Evolutionary conservation across 371 early-diverging fungal genomes (phyloP).

Genomic region (Funneliformis caledonium): DNA sequence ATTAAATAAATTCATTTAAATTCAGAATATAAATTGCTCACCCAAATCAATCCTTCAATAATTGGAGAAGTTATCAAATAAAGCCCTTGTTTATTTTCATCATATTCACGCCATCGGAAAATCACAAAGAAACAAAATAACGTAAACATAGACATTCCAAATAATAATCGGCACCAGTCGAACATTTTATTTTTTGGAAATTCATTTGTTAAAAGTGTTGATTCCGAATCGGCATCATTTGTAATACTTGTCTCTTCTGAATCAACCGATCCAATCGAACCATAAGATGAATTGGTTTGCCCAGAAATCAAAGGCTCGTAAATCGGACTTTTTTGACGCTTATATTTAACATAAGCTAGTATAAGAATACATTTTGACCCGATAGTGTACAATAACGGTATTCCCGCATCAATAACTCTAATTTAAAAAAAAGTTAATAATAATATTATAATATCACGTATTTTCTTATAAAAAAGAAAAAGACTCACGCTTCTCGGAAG

Average conservation of each 20-base stretch:
- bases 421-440: background rate
- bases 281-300: slow-evolving; percentile 2
- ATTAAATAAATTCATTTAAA: background rate
- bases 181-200: background rate
- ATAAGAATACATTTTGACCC: background rate
- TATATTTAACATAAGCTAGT: background rate
- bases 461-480: background rate
- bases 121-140: background rate
- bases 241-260: background rate
- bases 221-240: background rate
- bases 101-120: background rate
- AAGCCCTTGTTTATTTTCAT: background rate
- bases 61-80: background rate
- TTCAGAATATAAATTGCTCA: background rate
- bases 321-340: background rate
- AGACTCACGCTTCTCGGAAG: background rate
- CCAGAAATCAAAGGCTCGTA: slow-evolving; percentile 10
- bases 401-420: slow-evolving; percentile 12
- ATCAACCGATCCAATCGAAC: background rate
- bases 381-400: slow-evolving; percentile 11
- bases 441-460: background rate
- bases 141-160: background rate
- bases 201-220: background rate
- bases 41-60: slow-evolving; percentile 23
- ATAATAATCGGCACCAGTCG: background rate